These are phyloP conservation scores for Trichoderma erinaceum DNA, from an alignment of 495 filamentous ascomycete species.

Conservation along the genomic window DNA sequence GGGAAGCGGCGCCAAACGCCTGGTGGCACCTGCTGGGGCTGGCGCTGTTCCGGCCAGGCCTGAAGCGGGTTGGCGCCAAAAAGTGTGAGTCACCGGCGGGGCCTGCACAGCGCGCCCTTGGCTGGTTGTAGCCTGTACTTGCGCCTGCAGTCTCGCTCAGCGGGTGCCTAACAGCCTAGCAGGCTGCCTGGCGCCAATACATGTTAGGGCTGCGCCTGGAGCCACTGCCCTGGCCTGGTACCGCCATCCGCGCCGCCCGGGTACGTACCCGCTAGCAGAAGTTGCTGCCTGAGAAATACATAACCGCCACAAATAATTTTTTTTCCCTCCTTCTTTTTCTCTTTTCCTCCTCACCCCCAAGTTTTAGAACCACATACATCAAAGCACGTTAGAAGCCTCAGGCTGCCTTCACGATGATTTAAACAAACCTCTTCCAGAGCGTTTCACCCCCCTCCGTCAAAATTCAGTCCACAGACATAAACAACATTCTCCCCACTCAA, in stretches of 20 bases:
- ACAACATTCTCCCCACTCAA: constrained; percentile 39
- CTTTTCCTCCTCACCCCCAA: constrained; percentile 26
- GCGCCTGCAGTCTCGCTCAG: neutral
- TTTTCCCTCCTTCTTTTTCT: constrained; percentile 19
- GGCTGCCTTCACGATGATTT: constrained; percentile 36
- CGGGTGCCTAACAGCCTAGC: constrained; percentile 3
- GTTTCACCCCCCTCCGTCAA: constrained; percentile 28
- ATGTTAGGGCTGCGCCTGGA: neutral
- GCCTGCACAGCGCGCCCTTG: constrained; percentile 1
- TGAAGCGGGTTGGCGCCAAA: neutral
- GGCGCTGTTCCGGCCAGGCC: constrained; percentile 10
- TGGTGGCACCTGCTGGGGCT: constrained; percentile 10
- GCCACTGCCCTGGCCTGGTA: neutral
- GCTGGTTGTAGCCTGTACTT: neutral
- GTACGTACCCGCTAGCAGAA: neutral
- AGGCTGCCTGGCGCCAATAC: neutral
- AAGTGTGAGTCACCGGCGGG: constrained; percentile 15
- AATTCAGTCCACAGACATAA: constrained; percentile 39
- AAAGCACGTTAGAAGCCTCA: constrained; percentile 20
- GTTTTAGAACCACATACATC: neutral
- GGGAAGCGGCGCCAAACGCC: neutral
- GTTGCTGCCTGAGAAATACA: constrained; percentile 34
- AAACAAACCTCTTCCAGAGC: constrained; percentile 25
- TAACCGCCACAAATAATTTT: constrained; percentile 26
- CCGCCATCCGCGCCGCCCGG: neutral